phyloP scores from a whole-genome alignment of 116 monocot species.

The Thalassia testudinum region DNA sequence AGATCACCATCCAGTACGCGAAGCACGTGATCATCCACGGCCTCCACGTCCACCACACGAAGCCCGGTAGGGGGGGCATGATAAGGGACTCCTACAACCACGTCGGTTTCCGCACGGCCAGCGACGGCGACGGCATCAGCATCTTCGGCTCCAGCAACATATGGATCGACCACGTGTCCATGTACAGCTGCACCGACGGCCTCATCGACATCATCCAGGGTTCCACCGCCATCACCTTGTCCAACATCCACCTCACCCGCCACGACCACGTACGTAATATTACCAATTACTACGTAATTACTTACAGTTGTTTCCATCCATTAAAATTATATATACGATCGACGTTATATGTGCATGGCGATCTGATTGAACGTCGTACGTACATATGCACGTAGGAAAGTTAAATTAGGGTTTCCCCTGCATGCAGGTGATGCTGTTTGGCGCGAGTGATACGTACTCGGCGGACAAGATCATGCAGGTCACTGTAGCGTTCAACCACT shows the following conservation, averaged over 20 bases:
- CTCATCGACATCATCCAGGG: conserved; percentile 40
- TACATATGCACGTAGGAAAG: too few relatives aligned
- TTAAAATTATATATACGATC: too few relatives aligned
- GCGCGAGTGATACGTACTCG: too few relatives aligned
- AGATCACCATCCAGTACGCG: conserved; percentile 28
- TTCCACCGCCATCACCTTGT: conserved; percentile 67
- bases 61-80: conserved; percentile 16
- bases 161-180: conserved; percentile 60
- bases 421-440: too few relatives aligned
- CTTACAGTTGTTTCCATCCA: too few relatives aligned
- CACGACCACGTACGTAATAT: conserved; percentile 14
- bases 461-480: too few relatives aligned
- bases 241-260: conserved; percentile 35
- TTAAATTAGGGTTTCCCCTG: too few relatives aligned
- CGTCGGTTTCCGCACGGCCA: conserved; percentile 19
- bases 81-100: conserved; percentile 29
- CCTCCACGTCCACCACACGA: conserved; percentile 29
- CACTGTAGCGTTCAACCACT: too few relatives aligned
- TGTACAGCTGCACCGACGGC: conserved; percentile 44
- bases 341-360: too few relatives aligned
- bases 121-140: conserved; percentile 59
- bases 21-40: conserved; percentile 39
- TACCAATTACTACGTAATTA: too few relatives aligned
- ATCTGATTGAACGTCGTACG: too few relatives aligned
- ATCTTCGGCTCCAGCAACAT: conserved; percentile 30